Evolutionary conservation across 2,329 filamentous ascomycete genomes (phyloP).

Genomic region (Alternaria brassicae): DNA sequence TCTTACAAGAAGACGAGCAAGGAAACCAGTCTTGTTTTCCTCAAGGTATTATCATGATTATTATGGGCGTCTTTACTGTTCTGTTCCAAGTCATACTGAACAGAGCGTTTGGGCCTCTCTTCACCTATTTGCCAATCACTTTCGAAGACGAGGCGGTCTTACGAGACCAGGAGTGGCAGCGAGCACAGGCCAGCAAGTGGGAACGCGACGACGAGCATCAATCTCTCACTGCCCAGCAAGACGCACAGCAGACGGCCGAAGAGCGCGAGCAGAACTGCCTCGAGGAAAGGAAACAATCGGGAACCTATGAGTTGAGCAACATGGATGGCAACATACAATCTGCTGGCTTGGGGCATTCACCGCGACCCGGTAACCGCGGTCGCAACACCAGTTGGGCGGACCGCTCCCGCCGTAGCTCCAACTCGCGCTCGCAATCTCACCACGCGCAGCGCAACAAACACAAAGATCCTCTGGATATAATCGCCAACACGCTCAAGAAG

Average conservation of each 20-base stretch:
- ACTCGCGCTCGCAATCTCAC: constrained; percentile 36
- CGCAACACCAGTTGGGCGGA: constrained; percentile 40
- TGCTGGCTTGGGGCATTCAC: constrained; percentile 6
- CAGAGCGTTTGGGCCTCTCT: constrained; percentile 80
- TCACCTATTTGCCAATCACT: constrained; percentile 90
- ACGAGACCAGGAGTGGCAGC: constrained; percentile 88
- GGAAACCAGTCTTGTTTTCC: constrained; percentile 67
- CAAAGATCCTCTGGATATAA: constrained; percentile 37
- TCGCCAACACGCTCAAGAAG: constrained; percentile 36
- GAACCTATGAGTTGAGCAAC: constrained; percentile 40
- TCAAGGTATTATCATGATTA: constrained; percentile 86
- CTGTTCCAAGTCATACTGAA: constrained; percentile 85
- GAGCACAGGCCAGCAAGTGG: constrained; percentile 75
- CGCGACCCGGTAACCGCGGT: constrained; percentile 28
- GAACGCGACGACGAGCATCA: constrained; percentile 61
- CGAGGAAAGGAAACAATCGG: constrained; percentile 22
- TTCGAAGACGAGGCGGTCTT: constrained; percentile 93
- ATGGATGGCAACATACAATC: constrained; percentile 24
- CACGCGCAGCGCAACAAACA: constrained; percentile 31
- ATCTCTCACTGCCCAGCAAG: constrained; percentile 48
- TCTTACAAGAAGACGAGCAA: constrained; percentile 70
- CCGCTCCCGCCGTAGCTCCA: constrained; percentile 37
- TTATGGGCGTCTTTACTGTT: constrained; percentile 72
- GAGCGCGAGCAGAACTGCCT: constrained; percentile 35
- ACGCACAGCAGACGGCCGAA: constrained; percentile 40